phyloP scores from a whole-genome alignment of 352 stramenopile genomes.

The Globisporangium radiosum region DNA sequence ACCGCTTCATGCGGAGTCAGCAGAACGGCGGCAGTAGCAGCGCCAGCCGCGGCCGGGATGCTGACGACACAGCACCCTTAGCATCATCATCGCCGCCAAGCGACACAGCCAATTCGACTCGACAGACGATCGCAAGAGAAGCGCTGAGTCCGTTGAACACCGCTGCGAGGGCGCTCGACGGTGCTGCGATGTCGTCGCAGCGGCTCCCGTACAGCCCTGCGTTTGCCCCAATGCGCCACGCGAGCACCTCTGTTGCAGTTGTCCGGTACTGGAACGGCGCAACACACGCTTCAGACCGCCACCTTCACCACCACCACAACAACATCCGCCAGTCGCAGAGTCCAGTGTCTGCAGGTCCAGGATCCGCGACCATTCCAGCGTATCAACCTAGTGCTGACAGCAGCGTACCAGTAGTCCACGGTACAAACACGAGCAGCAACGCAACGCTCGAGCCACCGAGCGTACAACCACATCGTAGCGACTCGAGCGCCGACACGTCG shows the following conservation, averaged over 20 bases:
- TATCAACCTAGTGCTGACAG: no score
- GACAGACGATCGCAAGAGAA: no score
- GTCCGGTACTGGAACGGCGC: constrained; percentile 1
- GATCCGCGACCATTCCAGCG: background rate
- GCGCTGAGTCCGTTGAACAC: background rate
- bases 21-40: background rate
- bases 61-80: background rate
- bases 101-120: no score
- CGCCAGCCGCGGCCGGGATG: background rate
- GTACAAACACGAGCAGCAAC: no score
- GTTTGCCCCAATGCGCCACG: background rate
- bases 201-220: background rate
- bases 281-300: background rate
- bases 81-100: no score
- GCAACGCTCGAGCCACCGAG: no score
- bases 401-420: no score
- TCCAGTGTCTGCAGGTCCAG: background rate
- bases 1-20: constrained; percentile 43
- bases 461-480: no score
- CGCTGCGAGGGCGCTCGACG: background rate
- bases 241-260: background rate
- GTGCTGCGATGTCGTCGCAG: background rate
- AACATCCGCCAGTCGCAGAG: background rate
- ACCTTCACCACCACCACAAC: background rate
- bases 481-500: no score